phyloP scores from a whole-genome alignment of 1,139 yeast species.

The Ogataea hybrid region DNA sequence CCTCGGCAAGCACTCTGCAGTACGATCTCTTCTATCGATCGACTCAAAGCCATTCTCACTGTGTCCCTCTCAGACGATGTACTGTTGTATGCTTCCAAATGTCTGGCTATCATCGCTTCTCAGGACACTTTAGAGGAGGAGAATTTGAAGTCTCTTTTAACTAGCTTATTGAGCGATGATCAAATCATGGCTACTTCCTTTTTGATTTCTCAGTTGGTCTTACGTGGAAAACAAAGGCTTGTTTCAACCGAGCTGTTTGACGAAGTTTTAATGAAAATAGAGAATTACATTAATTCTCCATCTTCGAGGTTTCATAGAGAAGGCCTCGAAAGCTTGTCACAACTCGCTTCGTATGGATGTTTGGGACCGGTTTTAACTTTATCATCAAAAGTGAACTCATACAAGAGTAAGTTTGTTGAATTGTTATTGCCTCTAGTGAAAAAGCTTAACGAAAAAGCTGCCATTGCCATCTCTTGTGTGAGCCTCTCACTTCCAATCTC shows the following conservation, averaged over 20 bases:
- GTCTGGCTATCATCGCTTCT: constrained; percentile 57
- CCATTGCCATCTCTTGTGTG: constrained; percentile 54
- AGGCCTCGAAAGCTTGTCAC: constrained; percentile 49
- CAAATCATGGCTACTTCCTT: constrained; percentile 11
- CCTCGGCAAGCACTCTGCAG: constrained; percentile 34
- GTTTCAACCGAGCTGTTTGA: constrained; percentile 24
- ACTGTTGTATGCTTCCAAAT: constrained; percentile 38
- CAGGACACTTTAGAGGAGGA: constrained; percentile 35
- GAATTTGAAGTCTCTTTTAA: constrained; percentile 16
- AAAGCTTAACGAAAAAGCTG: constrained; percentile 60
- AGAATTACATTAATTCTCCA: constrained; percentile 22
- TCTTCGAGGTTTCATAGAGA: constrained; percentile 29
- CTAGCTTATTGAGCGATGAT: constrained; percentile 12
- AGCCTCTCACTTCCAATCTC: constrained; percentile 41
- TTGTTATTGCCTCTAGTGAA: constrained; percentile 44
- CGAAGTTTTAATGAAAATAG: constrained; percentile 20
- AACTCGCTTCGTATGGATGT: constrained; percentile 60
- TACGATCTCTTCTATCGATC: constrained; percentile 20
- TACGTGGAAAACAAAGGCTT: constrained; percentile 36
- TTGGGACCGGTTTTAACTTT: constrained; percentile 37
- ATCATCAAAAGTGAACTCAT: constrained; percentile 18
- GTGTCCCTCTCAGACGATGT: constrained; percentile 39
- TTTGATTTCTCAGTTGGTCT: constrained; percentile 27
- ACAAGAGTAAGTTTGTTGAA: constrained; percentile 33
- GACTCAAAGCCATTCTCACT: constrained; percentile 23